Base-by-base conservation (phyloP, 169 alveolate genomes). In the Perkinsus marinus region DNA sequence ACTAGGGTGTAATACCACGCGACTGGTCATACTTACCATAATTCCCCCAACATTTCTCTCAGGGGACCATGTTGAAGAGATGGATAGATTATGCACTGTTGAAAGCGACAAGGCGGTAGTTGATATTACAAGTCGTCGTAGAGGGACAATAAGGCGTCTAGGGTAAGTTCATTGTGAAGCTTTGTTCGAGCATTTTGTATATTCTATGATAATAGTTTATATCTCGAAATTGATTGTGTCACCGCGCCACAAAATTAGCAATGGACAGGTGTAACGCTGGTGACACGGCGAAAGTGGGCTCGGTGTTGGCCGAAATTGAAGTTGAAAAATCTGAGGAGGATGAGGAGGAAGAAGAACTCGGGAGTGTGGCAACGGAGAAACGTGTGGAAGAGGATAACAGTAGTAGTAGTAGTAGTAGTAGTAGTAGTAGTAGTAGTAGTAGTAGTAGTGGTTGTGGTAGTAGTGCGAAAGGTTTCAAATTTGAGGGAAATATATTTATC, bases 31-130 rank as follows among this genome's bases (percentile, higher is more conserved):
- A n/a, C n/a, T n/a, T n/a, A n/a, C n/a, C n/a, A n/a, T n/a, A n/a
- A n/a, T n/a, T n/a, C n/a, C n/a, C n/a, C n/a, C n/a, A n/a, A n/a
- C n/a, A n/a, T n/a, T n/a, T 90, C 91, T 95, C 36, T 97, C 93
- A 68, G 99, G 99, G 22, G 98, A 97, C 91, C 92, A 91, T 5
- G 97, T 98, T 39, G 96, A 95, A 90, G 99, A 96, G 97, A 97
- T 97, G 97, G 98, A 98, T 46, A 95, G 97, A 5, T 92, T 98
- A 0, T 96, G 98, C 91, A 98, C 98, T 57, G 99, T 98, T 26
- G 98, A 97, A 92, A 97, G 98, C 43, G 99, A 98, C 93, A 98
- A 98, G 93, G 97, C 98, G 36, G 98, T 98, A 36, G 99, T 98
- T 17, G 96, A 98, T 92, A 98, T 98, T 93, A 98, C 99, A n/a